A percentile compares a stretch with the other conserved stretches of the same genome.
Evolutionary conservation across 2,329 filamentous ascomycete genomes (phyloP).

Genomic region (Verticillium tricorpus): DNA sequence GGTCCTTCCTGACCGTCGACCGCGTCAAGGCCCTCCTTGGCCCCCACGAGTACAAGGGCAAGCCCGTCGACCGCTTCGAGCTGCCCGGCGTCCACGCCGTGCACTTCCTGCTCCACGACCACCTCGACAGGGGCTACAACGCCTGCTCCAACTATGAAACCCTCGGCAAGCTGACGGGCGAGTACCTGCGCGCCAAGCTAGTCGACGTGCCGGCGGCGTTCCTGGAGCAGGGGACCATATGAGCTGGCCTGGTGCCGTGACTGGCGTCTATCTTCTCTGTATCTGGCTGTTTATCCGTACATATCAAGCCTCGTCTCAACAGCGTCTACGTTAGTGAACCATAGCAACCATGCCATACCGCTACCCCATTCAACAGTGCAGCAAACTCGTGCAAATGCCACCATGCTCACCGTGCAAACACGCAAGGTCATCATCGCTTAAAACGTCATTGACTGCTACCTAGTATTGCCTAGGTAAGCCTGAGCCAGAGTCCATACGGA

Average conservation of each 20-base stretch:
- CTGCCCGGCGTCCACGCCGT: conserved; percentile 35
- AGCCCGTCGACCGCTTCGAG: conserved; percentile 39
- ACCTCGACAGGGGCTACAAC: conserved; percentile 39
- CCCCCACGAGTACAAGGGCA: conserved; percentile 31
- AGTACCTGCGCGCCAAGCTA: conserved; percentile 22
- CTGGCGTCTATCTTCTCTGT: neutral
- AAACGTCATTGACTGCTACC: neutral
- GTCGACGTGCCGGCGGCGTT: conserved; percentile 22
- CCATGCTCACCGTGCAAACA: no score
- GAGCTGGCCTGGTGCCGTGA: neutral
- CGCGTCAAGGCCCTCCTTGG: conserved; percentile 34
- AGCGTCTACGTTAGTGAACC: no score
- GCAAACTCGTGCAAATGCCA: no score
- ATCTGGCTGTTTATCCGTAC: neutral
- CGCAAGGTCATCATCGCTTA: neutral
- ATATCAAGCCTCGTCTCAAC: no score
- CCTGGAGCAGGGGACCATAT: conserved; percentile 16
- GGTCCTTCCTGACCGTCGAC: conserved; percentile 29
- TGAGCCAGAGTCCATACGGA: neutral
- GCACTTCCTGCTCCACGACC: conserved; percentile 41
- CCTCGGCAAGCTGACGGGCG: conserved; percentile 22
- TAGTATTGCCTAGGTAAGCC: neutral
- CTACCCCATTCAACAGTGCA: no score
- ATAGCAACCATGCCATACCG: no score
- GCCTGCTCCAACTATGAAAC: conserved; percentile 24